These are phyloP conservation scores for Xenoacremonium recifei DNA, from an alignment of 2,329 filamentous ascomycete species.

Conservation along the genomic window DNA sequence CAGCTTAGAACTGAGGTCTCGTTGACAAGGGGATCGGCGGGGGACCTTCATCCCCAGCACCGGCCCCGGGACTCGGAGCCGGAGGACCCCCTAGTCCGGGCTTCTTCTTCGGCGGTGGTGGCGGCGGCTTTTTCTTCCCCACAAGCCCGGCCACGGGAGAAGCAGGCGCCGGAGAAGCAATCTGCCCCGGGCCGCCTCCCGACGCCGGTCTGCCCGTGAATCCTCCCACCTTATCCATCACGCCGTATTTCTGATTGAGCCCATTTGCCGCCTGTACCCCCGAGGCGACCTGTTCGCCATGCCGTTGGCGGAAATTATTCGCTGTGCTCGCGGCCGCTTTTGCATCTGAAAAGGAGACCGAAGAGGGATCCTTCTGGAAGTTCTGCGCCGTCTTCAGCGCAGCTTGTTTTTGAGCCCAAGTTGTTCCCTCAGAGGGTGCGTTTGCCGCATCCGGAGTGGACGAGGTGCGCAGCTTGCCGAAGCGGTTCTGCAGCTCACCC, in stretches of 20 bases:
- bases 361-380: slow-evolving; percentile 60
- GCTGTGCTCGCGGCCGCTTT: slow-evolving; percentile 58
- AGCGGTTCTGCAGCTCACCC: slow-evolving; percentile 67
- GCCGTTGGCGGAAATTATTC: slow-evolving; percentile 68
- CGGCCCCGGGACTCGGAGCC: slow-evolving; percentile 6
- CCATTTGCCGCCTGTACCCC: slow-evolving; percentile 57
- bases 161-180: slow-evolving; percentile 6
- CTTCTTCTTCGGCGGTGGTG: slow-evolving; percentile 54
- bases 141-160: slow-evolving; percentile 18
- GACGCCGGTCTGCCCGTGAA: slow-evolving; percentile 18
- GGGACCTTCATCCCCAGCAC: slow-evolving; percentile 33
- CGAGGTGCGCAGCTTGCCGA: slow-evolving; percentile 51
- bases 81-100: slow-evolving; percentile 31
- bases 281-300: slow-evolving; percentile 64
- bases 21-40: slow-evolving; percentile 55
- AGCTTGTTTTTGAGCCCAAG: slow-evolving; percentile 63
- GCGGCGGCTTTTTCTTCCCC: slow-evolving; percentile 54
- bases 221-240: slow-evolving; percentile 38
- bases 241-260: slow-evolving; percentile 61
- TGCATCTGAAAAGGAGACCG: slow-evolving; percentile 59
- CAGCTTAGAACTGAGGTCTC: slow-evolving; percentile 43
- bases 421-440: slow-evolving; percentile 49
- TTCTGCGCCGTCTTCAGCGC: slow-evolving; percentile 59
- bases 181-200: slow-evolving; percentile 10
- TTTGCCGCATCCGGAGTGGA: slow-evolving; percentile 13